Percentiles rank a stretch among this genome's conserved stretches.
Conservation (phyloP, 306 rosid species). For the Dryas octopetala region DNA sequence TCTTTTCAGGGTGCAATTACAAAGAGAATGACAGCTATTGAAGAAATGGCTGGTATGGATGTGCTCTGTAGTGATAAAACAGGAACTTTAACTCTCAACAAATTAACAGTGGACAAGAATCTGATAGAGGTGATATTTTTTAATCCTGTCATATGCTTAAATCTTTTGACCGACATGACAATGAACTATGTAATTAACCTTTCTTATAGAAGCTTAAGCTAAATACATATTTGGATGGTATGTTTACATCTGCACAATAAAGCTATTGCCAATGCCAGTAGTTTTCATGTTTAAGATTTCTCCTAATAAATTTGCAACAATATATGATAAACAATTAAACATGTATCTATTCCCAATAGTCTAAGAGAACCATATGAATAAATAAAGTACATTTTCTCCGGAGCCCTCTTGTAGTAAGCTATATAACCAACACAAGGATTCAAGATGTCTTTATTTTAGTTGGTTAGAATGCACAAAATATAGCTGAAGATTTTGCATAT, state of each 20-base stretch:
- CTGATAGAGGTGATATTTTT: constrained; percentile 18
- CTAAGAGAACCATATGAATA: not conserved
- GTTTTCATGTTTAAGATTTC: not conserved
- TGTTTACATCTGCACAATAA: not conserved
- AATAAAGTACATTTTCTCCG: not conserved
- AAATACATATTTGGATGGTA: not conserved
- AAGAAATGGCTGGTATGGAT: constrained; percentile 28
- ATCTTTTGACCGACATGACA: not conserved
- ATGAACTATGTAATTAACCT: not conserved
- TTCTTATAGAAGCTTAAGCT: not conserved
- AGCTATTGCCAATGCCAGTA: not conserved
- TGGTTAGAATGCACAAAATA: not conserved
- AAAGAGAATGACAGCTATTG: constrained; percentile 21
- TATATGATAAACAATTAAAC: too few species aligned
- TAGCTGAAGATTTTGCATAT: not conserved
- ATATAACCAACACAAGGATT: not conserved
- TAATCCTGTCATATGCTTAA: not conserved
- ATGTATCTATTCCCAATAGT: not conserved
- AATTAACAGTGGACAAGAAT: constrained; percentile 25
- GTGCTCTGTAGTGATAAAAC: constrained; percentile 28
- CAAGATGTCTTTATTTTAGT: not conserved
- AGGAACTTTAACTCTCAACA: constrained; percentile 25
- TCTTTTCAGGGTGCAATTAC: constrained; percentile 18
- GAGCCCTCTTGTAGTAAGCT: not conserved
- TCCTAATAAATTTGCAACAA: not conserved